phyloP scores from a whole-genome alignment of 75 land plant species.

The Chamaecyparis obtusa region DNA sequence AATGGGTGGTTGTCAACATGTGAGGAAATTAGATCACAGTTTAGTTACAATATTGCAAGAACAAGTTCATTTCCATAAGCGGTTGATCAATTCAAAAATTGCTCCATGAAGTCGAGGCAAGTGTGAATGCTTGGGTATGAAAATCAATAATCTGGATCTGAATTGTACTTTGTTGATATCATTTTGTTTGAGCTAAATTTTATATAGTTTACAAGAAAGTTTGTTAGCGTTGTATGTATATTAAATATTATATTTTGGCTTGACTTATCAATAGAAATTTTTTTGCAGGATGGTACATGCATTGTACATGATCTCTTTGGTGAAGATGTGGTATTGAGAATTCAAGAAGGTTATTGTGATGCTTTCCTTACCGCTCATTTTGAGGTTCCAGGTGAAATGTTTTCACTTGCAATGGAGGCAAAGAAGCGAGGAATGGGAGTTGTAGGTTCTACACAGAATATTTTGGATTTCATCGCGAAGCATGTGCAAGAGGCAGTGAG shows the following conservation, averaged over 20 bases:
- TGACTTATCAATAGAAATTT: not conserved
- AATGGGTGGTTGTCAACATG: not conserved
- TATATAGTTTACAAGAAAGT: not conserved
- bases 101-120: not conserved
- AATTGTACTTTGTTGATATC: not conserved
- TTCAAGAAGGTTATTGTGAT: conserved; percentile 85
- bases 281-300: conserved; percentile 82
- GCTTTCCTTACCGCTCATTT: conserved; percentile 94
- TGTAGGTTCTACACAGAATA: conserved; percentile 96
- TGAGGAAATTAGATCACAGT: not conserved
- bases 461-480: conserved; percentile 79
- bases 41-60: not conserved
- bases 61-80: not conserved
- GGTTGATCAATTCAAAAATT: not conserved
- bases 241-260: not conserved
- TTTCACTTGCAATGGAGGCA: conserved; percentile 94
- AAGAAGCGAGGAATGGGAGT: conserved; percentile 94
- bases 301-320: conserved; percentile 96
- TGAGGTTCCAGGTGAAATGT: conserved; percentile 99
- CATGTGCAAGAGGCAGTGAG: conserved; percentile 73
- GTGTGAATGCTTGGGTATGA: not conserved
- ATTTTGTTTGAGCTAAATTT: not conserved
- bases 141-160: not conserved
- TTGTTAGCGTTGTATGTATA: not conserved
- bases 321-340: conserved; percentile 76